A percentile compares a stretch with the other conserved stretches of the same genome.
Conservation (phyloP, 1,284 basidiomycete genomes). For the Sanghuangporus weigelae region DNA sequence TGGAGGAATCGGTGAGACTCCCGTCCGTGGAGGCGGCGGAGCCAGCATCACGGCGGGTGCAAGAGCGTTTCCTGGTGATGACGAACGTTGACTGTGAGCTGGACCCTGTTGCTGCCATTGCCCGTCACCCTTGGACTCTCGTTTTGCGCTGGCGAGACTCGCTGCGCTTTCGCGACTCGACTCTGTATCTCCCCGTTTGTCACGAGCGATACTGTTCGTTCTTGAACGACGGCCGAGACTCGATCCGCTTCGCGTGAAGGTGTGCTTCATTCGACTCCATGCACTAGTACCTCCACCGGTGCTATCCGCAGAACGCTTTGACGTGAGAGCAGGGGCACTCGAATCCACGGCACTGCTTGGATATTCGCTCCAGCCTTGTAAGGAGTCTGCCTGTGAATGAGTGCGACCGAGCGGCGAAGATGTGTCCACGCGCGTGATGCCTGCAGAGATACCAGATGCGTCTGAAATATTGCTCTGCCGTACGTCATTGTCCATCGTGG, state of each 20-base stretch:
- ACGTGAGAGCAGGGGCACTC: slow-evolving; percentile 25
- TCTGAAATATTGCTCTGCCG: slow-evolving; percentile 13
- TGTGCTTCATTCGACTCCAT: slow-evolving; percentile 65
- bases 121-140: slow-evolving; percentile 9
- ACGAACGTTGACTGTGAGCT: slow-evolving; percentile 41
- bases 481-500: slow-evolving; percentile 38
- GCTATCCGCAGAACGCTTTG: slow-evolving; percentile 51
- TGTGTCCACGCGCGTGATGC: neutral
- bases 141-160: slow-evolving; percentile 54
- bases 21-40: slow-evolving; percentile 47
- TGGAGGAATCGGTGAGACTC: slow-evolving; percentile 65
- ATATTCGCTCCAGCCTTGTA: slow-evolving; percentile 12
- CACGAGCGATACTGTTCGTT: slow-evolving; percentile 67
- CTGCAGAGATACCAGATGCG: slow-evolving; percentile 4
- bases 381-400: slow-evolving; percentile 15
- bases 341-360: neutral
- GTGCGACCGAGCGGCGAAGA: slow-evolving; percentile 11
- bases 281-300: slow-evolving; percentile 31
- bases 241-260: slow-evolving; percentile 57
- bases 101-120: slow-evolving; percentile 23
- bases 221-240: slow-evolving; percentile 66
- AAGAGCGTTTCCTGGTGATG: slow-evolving; percentile 41
- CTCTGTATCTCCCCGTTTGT: slow-evolving; percentile 52
- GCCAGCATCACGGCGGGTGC: slow-evolving; percentile 60
- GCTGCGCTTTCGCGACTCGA: slow-evolving; percentile 69